Evolutionary conservation across 768 basidiomycete genomes (phyloP).

Genomic region (Candolleomyces efflorescens): DNA sequence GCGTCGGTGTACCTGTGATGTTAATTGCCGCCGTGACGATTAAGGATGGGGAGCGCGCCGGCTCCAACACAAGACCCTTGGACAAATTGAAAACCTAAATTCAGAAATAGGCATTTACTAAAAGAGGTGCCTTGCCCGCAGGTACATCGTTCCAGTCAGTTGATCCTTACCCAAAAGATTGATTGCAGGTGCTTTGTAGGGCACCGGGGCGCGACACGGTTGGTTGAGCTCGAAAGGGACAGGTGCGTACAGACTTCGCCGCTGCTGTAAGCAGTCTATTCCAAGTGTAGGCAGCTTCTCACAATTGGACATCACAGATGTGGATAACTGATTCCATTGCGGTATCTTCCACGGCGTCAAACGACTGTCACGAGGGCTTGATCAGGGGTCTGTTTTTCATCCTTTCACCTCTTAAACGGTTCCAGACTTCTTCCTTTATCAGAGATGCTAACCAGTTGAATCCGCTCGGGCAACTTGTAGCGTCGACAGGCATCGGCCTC

Average conservation of each 20-base stretch:
- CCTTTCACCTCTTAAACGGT: conserved; percentile 20
- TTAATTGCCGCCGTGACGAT: conserved; percentile 5
- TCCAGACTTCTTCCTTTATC: conserved; percentile 24
- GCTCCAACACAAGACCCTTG: not conserved
- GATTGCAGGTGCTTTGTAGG: conserved; percentile 4
- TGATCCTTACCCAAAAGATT: not conserved
- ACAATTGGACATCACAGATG: conserved; percentile 19
- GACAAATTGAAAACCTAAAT: not conserved
- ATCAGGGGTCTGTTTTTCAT: conserved; percentile 27
- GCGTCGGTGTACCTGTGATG: conserved; percentile 9
- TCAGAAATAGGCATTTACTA: not conserved
- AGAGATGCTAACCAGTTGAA: conserved; percentile 23
- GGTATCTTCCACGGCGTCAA: conserved; percentile 22
- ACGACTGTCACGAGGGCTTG: conserved; percentile 26
- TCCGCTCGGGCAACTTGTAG: too few relatives aligned
- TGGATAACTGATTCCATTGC: conserved; percentile 19
- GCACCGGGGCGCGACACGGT: not conserved
- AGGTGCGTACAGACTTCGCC: not conserved
- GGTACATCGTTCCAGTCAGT: conserved; percentile 3
- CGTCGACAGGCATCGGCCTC: too few relatives aligned
- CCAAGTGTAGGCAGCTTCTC: conserved; percentile 1
- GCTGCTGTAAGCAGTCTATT: not conserved
- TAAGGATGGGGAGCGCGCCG: not conserved
- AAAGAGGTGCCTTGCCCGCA: not conserved
- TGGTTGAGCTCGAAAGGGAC: not conserved